Evolutionary conservation across 306 rosid genomes (phyloP), one percentile per base, ranked within the genome.

Genomic region (Trichosanthes truncata): DNA sequence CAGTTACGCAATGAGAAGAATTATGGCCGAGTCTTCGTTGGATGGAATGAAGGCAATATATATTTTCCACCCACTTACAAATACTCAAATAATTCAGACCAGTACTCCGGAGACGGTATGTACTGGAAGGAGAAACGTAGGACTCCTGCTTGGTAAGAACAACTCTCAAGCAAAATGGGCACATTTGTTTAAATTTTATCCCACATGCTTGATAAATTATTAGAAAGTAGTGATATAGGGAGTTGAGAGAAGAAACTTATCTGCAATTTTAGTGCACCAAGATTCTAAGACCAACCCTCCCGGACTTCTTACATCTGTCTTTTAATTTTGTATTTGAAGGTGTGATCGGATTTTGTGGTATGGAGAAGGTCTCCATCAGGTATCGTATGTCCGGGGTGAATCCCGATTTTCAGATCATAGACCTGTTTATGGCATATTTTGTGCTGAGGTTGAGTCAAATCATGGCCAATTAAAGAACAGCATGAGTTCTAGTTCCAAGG

Each of bases 21-120:
- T 86, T 86, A 89, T 38, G 97, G 99, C 7, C 97, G 89, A 11
- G 91, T 79, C 1, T 95, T 95, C 83, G 82, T 78, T 45, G 97
- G 99, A 73, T 95, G 99, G 99, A 93, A 90, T 6, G 99, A 95
- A 87, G 97, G 99, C 82, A 95, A 87, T 86, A 95, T 95, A 76
- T 93, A 93, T 84, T 95, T 95, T 83, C 99, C 99, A 72, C 99
- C 99, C 77, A 95, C 99, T 10, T 95, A 95, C 88, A 95, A 95
- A 86, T 95, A 95, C 79, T 95, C 97, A 35, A 93, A 97, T 61
- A 95, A 95, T 84, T 95, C 99, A 53, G 99, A 95, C 82, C 83
- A 97, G 86, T 95, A 93, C 71, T 90, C 99, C 0, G 99, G 99
- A 66, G 97, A 88, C 78, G 99, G 93, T 80, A 87, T 93, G 93